Conservation (phyloP, 352 stramenopile genomes). For the Halophytophthora batemanensis region DNA sequence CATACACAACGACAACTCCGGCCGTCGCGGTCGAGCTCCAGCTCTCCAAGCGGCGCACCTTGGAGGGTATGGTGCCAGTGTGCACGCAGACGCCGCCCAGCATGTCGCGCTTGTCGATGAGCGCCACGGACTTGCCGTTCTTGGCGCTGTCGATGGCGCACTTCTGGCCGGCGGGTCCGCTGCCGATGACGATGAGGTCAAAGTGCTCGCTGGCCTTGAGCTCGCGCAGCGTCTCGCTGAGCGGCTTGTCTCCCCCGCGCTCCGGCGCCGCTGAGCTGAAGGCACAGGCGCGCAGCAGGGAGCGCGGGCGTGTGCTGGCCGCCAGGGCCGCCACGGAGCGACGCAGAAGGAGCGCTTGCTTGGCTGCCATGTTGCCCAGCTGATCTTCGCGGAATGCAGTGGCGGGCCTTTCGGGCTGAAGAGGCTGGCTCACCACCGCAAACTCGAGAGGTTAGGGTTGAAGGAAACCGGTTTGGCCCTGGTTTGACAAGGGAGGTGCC, state of each 20-base stretch:
- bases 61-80: slow-evolving; percentile 86
- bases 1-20: neutral
- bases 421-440: too few relatives aligned
- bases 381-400: slow-evolving; percentile 7
- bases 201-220: slow-evolving; percentile 86
- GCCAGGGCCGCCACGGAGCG: slow-evolving; percentile 18
- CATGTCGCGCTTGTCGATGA: slow-evolving; percentile 91
- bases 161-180: slow-evolving; percentile 84
- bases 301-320: slow-evolving; percentile 2
- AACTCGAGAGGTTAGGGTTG: too few relatives aligned
- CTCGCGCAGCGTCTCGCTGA: slow-evolving; percentile 72
- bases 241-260: slow-evolving; percentile 13
- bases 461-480: too few relatives aligned
- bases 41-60: slow-evolving; percentile 46
- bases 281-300: slow-evolving; percentile 5
- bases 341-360: slow-evolving; percentile 19
- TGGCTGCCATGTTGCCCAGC: neutral
- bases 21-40: neutral
- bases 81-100: slow-evolving; percentile 86
- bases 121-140: slow-evolving; percentile 72
- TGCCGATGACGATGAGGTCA: slow-evolving; percentile 89
- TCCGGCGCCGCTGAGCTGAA: slow-evolving; percentile 10
- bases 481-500: too few relatives aligned
- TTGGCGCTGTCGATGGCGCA: slow-evolving; percentile 90
- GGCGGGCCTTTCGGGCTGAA: too few relatives aligned